Base-by-base conservation (phyloP, 768 basidiomycete species). In the Stropharia rugosoannulata region DNA sequence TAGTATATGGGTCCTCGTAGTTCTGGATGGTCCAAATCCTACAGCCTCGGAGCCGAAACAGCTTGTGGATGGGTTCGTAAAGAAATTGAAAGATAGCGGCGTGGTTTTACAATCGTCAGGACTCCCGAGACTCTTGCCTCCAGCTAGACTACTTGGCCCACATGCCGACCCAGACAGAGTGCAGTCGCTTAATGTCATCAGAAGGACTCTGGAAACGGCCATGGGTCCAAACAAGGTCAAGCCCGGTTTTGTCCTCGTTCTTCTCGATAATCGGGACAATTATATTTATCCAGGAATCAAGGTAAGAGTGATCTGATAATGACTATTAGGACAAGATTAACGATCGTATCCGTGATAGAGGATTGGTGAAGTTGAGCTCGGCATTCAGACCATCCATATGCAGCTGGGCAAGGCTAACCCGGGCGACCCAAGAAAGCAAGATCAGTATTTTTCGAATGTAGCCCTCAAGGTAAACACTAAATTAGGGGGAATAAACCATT, bases 401-500 rank as follows among this genome's bases (percentile, higher is more conserved):
- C 77, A 82, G 25, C 69, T 86, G 9, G 63, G 60, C 5, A 92
- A 90, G 66, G 87, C 86, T 7, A 22, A 22, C 4, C 66, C 87
- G 5, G 71, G 67, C 5, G 78, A 82, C 13, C 63, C 70, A 12
- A 78, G 61, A 49, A 83, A 83, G 59, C 88, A 89, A 62, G 85
- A 89, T 54, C 89, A 92, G 59, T 94, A 93, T 65, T 80, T 91
- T 52, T 88, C 90, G 9, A 93, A 91, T 58, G 82, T 92, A 36
- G 87, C 88, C 0, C 70, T 93, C 53, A 93, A 94, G 62, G 79
- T 90, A 7, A 94, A 94, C 62, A 84, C 84, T 35, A 94, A 94
- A 69, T 82, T 93, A 1, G 89, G 90, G 4, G 92, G 92, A 0
- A 72, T 87, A 18, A 94, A 94, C 60, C 92, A 94, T 68, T 58